These are phyloP conservation scores for Phytophthora citricola DNA, from an alignment of 352 stramenopile genomes.

Conservation along the genomic window DNA sequence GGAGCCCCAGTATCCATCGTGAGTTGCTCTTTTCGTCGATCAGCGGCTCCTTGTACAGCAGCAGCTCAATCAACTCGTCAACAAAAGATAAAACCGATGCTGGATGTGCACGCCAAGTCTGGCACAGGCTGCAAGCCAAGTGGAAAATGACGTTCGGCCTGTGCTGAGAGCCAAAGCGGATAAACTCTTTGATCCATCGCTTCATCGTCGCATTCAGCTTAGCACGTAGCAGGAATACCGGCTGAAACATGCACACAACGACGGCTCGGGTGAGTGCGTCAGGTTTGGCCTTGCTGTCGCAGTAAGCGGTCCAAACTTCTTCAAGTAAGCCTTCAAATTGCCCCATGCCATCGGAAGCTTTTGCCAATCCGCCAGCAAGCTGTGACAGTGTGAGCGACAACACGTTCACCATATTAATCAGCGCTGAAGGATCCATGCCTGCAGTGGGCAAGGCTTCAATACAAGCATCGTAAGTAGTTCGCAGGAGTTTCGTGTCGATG, in stretches of 20 bases:
- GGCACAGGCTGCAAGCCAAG: slow-evolving; percentile 66
- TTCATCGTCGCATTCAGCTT: slow-evolving; percentile 50
- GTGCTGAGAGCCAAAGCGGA: slow-evolving; percentile 60
- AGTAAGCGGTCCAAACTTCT: slow-evolving; percentile 76
- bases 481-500: slow-evolving; percentile 49
- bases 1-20: slow-evolving; percentile 20
- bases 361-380: slow-evolving; percentile 45
- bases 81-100: slow-evolving; percentile 53
- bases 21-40: slow-evolving; percentile 69
- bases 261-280: slow-evolving; percentile 72
- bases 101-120: slow-evolving; percentile 69
- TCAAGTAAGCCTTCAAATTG: slow-evolving; percentile 53
- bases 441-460: slow-evolving; percentile 60
- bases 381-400: slow-evolving; percentile 58
- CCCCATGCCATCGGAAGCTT: slow-evolving; percentile 21
- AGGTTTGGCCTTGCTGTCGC: slow-evolving; percentile 71
- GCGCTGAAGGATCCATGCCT: slow-evolving; percentile 58
- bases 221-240: slow-evolving; percentile 53
- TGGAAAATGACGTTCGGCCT: slow-evolving; percentile 86
- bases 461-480: slow-evolving; percentile 44
- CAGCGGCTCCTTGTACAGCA: slow-evolving; percentile 84
- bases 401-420: slow-evolving; percentile 78
- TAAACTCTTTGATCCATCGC: slow-evolving; percentile 61
- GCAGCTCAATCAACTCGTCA: slow-evolving; percentile 69
- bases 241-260: slow-evolving; percentile 77